Evolutionary conservation across 2,329 filamentous ascomycete species (phyloP), one percentile per base, ranked within the genome.

Genomic region (Ceratocystis huliohia): DNA sequence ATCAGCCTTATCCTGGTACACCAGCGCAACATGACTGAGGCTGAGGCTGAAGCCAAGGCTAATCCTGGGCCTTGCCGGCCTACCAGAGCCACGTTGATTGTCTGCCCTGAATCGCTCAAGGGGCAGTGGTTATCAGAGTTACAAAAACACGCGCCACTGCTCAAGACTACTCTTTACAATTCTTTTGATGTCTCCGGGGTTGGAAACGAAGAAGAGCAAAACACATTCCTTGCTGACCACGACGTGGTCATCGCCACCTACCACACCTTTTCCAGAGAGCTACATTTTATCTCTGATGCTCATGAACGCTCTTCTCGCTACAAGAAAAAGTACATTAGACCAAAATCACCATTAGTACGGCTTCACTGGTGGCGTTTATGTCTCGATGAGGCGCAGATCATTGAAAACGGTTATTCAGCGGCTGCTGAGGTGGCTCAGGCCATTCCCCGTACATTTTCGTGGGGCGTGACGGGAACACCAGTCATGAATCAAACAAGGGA

Each of bases 401-500:
- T 97, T 53, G 93, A 97, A 73, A 93, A 84, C 70, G 91, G 91
- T 44, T 86, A 95, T 3, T 92, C 85, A 71, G 87, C 90, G 70
- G 89, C 93, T 33, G 92, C 94, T 0, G 84, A 81, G 61, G 85
- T 96, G 15, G 91, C 91, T 45, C 84, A 86, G 50, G 78, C 88
- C 30, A 87, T 99, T 68, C 91, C 93, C 57, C 83, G 94, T 33
- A 76, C 89, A 69, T 92, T 96, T 75, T 87, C 91, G 1, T 97
- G 94, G 94, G 91, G 88, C 15, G 86, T 99, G 50, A 93, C 91
- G 0, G 94, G 91, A 53, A 99, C 94, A 0, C 94, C 94, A 0
- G 81, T 97, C 46, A 88, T 89, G 70, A 89, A 91, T 70, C 83
- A 91, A 69, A 82, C 93, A 41, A 75, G 77, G 71, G 93, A 96